Percentiles rank a stretch among this genome's conserved stretches.
Evolutionary conservation across 441 rosid genomes (phyloP).

Genomic region (Pelargonium fulgidum): DNA sequence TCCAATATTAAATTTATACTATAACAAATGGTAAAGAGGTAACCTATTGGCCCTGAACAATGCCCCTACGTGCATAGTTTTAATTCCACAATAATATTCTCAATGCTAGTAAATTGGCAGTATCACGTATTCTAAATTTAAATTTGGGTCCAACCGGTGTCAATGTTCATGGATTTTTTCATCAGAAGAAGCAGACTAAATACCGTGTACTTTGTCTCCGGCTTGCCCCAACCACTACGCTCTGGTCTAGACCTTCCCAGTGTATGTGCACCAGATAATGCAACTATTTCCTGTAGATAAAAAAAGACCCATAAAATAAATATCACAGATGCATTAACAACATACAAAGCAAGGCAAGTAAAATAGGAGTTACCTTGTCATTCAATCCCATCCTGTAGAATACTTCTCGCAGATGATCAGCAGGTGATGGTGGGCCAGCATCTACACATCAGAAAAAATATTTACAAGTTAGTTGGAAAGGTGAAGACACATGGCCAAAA

Average conservation of each 20-base stretch:
- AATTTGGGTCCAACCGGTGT: neutral
- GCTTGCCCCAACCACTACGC: conserved; percentile 95
- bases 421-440: conserved; percentile 88
- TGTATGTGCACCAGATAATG: conserved; percentile 92
- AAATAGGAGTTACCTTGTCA: conserved; percentile 50
- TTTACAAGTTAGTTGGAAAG: conserved; percentile 9
- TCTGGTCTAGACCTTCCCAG: conserved; percentile 91
- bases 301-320: conserved; percentile 13
- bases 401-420: conserved; percentile 72
- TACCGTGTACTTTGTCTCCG: conserved; percentile 91
- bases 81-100: neutral
- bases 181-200: conserved; percentile 2
- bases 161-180: neutral
- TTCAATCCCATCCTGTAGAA: conserved; percentile 90
- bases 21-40: neutral
- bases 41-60: neutral
- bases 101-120: neutral
- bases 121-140: neutral
- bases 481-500: too few relatives aligned
- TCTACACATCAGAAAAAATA: conserved; percentile 29
- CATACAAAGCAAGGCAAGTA: conserved; percentile 2
- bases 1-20: too few relatives aligned
- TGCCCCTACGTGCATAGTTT: neutral
- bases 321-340: conserved; percentile 10
- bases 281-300: conserved; percentile 76